A percentile compares a stretch with the other conserved stretches of the same genome.
phyloP scores from a whole-genome alignment of 2,329 filamentous ascomycete species.

The Neonectria magnoliae region DNA sequence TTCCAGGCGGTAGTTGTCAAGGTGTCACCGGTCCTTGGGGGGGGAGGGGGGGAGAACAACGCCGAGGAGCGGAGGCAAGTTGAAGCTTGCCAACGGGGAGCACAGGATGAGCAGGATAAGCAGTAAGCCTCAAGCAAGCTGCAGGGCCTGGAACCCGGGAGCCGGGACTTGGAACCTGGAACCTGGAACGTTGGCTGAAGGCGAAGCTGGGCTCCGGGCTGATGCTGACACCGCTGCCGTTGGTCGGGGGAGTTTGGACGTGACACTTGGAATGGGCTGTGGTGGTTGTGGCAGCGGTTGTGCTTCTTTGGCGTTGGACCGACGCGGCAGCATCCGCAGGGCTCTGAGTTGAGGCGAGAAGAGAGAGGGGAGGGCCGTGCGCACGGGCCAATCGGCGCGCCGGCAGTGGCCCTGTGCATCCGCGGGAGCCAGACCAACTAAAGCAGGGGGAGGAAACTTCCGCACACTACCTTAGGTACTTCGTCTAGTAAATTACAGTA shows the following conservation, averaged over 20 bases:
- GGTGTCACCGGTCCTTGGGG: neutral
- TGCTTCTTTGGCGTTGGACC: slow-evolving; percentile 5
- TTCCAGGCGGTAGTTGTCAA: neutral
- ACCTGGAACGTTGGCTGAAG: neutral
- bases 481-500: too few species aligned
- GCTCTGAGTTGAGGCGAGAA: slow-evolving; percentile 15
- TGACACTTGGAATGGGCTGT: neutral
- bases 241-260: neutral
- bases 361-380: slow-evolving; percentile 27
- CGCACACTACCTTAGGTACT: too few species aligned
- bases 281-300: neutral
- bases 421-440: neutral
- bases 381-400: slow-evolving; percentile 14
- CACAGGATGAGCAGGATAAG: neutral
- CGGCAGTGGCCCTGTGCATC: slow-evolving; percentile 19
- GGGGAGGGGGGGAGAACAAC: too few species aligned
- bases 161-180: neutral
- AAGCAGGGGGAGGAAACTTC: neutral
- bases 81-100: neutral
- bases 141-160: neutral
- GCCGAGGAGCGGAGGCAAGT: neutral
- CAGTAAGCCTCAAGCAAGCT: neutral
- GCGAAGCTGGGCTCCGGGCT: neutral
- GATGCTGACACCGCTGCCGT: neutral
- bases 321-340: slow-evolving; percentile 7